Conservation (phyloP, 2,329 filamentous ascomycete species). For the Cercospora sesami region DNA sequence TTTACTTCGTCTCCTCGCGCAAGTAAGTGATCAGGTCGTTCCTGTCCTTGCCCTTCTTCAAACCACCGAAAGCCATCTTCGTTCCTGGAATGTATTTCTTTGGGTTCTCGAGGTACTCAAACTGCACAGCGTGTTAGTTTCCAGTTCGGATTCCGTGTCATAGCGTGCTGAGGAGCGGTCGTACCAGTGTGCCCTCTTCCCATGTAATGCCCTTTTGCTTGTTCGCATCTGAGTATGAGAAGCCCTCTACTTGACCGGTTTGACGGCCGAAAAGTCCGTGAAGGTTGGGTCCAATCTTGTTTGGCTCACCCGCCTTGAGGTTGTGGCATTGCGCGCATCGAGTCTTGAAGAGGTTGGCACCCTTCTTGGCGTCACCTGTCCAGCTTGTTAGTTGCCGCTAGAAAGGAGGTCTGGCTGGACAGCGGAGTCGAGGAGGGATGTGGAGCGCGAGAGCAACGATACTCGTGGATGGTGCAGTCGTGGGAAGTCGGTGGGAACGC, state of each 20-base stretch:
- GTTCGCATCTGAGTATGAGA: constrained; percentile 99
- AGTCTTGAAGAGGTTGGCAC: constrained; percentile 98
- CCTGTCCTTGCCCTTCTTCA: constrained; percentile 99
- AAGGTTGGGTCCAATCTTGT: constrained; percentile 98
- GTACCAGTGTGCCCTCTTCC: constrained; percentile 80
- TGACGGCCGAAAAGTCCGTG: constrained; percentile 97
- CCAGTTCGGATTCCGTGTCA: neutral
- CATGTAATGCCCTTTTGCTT: constrained; percentile 92
- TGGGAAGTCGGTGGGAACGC: neutral
- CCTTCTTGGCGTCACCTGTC: constrained; percentile 89
- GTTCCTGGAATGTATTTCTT: constrained; percentile 99
- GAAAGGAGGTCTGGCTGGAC: neutral
- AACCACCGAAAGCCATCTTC: constrained; percentile 99
- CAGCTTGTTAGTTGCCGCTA: constrained; percentile 8
- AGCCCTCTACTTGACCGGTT: constrained; percentile 86
- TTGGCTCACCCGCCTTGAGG: constrained; percentile 81
- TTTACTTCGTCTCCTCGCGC: constrained; percentile 69
- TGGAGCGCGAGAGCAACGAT: neutral
- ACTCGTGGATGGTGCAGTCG: neutral
- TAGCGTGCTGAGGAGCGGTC: constrained; percentile 11
- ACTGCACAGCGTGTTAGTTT: constrained; percentile 54
- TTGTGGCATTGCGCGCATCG: constrained; percentile 99
- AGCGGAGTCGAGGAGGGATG: neutral
- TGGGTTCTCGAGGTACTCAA: constrained; percentile 99
- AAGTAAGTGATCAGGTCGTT: constrained; percentile 95